Evolutionary conservation across 768 basidiomycete genomes (phyloP).

Genomic region (Mycena olivaceomarginata): DNA sequence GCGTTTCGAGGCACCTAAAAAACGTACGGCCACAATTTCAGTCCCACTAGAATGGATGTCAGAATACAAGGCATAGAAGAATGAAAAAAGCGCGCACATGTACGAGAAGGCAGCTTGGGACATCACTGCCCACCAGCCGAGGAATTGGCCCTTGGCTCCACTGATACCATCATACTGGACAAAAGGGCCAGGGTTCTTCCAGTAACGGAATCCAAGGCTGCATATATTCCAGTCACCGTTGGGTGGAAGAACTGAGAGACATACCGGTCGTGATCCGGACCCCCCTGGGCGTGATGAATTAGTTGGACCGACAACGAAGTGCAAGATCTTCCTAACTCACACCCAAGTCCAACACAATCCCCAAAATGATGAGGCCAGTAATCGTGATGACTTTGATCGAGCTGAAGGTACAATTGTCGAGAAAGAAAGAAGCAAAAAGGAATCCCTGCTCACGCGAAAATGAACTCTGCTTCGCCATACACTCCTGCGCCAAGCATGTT

Average conservation of each 20-base stretch:
- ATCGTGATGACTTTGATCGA: slow-evolving; percentile 96
- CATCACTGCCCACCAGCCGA: slow-evolving; percentile 77
- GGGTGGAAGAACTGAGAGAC: slow-evolving; percentile 32
- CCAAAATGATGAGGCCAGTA: slow-evolving; percentile 81
- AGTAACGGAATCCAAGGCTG: slow-evolving; percentile 80
- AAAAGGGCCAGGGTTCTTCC: slow-evolving; percentile 92
- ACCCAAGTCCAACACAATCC: slow-evolving; percentile 88
- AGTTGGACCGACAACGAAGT: too few relatives aligned
- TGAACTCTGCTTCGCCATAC: slow-evolving; percentile 91
- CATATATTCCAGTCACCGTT: too few relatives aligned
- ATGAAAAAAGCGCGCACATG: slow-evolving; percentile 40
- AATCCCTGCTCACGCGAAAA: slow-evolving; percentile 78
- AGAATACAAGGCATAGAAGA: neutral
- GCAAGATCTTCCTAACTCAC: too few relatives aligned
- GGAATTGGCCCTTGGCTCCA: slow-evolving; percentile 86
- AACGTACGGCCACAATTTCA: slow-evolving; percentile 89
- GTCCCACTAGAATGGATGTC: slow-evolving; percentile 77
- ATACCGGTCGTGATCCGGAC: slow-evolving; percentile 84
- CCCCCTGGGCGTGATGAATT: slow-evolving; percentile 60
- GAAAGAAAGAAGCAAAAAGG: neutral
- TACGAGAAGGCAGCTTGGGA: slow-evolving; percentile 94
- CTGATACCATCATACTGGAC: slow-evolving; percentile 78
- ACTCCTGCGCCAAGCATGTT: slow-evolving; percentile 86
- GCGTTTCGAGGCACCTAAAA: neutral
- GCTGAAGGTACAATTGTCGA: slow-evolving; percentile 45